Evolutionary conservation across 169 alveolate genomes (phyloP).

Genomic region (Plasmodium relictum): DNA sequence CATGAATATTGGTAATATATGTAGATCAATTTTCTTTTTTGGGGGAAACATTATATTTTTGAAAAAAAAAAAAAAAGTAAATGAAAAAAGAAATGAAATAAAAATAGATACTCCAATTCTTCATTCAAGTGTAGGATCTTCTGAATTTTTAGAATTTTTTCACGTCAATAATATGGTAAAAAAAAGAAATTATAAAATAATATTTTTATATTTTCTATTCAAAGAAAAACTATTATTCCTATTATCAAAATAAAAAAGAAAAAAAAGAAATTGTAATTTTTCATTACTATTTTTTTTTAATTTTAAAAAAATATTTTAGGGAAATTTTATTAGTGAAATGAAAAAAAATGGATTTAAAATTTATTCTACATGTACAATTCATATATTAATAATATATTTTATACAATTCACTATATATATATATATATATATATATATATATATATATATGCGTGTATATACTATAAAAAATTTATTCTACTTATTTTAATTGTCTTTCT

Average conservation of each 20-base stretch:
- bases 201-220: neutral
- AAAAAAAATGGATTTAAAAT: conserved; percentile 18
- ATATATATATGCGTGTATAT: neutral
- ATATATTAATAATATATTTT: too few relatives aligned
- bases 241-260: too few relatives aligned
- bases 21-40: conserved; percentile 56
- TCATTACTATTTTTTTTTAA: too few relatives aligned
- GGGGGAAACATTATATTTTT: conserved; percentile 61
- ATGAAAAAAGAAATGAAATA: conserved; percentile 7
- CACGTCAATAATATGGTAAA: conserved; percentile 58
- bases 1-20: conserved; percentile 63
- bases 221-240: neutral
- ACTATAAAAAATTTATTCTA: too few relatives aligned
- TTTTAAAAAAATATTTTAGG: too few relatives aligned
- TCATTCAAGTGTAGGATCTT: conserved; percentile 66
- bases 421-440: neutral
- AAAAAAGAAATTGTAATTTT: too few relatives aligned
- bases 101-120: conserved; percentile 62
- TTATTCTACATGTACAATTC: conserved; percentile 12
- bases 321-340: conserved; percentile 4
- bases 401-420: too few relatives aligned
- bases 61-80: conserved; percentile 31
- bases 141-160: conserved; percentile 42
- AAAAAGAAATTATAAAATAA: neutral
- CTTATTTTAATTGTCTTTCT: too few relatives aligned